Evolutionary conservation across 495 filamentous ascomycete species (phyloP).

Genomic region (Aspergillus bertholletiae): DNA sequence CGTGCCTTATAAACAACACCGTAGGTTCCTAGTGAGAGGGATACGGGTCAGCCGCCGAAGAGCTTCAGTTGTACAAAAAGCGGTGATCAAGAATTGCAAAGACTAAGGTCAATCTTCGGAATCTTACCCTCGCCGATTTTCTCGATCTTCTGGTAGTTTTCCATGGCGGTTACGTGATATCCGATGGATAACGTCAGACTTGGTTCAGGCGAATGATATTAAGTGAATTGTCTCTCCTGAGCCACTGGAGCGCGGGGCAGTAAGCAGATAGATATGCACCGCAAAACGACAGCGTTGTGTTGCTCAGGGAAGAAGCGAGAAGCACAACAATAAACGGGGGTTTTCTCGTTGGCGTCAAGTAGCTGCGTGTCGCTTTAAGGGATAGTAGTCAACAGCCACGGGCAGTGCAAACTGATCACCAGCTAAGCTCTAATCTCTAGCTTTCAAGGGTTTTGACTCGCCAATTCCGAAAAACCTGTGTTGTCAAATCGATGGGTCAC

Average conservation of each 20-base stretch:
- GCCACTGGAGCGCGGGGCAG: constrained; percentile 16
- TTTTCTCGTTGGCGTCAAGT: constrained; percentile 9
- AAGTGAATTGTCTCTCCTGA: constrained; percentile 1
- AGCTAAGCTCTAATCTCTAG: constrained; percentile 2
- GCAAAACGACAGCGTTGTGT: constrained; percentile 13
- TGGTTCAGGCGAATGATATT: not conserved
- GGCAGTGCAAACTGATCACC: constrained; percentile 7
- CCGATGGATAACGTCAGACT: constrained; percentile 6
- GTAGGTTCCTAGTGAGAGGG: constrained; percentile 65
- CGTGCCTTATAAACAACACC: constrained; percentile 92
- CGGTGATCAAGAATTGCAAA: not conserved
- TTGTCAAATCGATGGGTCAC: constrained; percentile 9
- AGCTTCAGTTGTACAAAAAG: not conserved
- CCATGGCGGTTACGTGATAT: constrained; percentile 57
- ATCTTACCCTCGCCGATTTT: constrained; percentile 94
- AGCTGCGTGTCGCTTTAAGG: constrained; percentile 4
- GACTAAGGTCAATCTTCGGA: not conserved
- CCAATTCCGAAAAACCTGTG: constrained; percentile 1
- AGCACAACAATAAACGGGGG: constrained; percentile 12
- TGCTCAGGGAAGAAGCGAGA: constrained; percentile 18
- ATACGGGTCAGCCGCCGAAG: not conserved
- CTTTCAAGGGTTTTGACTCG: constrained; percentile 11
- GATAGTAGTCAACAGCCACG: not conserved
- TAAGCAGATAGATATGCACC: constrained; percentile 15
- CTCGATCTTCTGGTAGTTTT: constrained; percentile 99